Conservation (phyloP, 257 asterid genomes). For the Rubia yunnanensis region DNA sequence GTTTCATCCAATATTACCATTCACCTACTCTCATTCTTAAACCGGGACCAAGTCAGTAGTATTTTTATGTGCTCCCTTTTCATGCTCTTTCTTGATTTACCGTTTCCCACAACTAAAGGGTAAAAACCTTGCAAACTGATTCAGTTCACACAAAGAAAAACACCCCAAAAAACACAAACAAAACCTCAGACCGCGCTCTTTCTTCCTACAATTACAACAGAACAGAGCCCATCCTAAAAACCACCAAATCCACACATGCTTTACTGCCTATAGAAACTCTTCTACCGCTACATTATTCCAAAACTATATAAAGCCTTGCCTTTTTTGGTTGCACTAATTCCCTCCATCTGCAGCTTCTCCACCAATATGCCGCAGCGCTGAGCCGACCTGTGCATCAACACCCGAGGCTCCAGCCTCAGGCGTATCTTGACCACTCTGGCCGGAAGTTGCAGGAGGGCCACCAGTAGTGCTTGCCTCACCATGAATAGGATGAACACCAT, state of each 20-base stretch:
- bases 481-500: constrained; percentile 32
- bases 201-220: constrained; percentile 13
- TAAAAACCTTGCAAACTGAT: neutral
- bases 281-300: constrained; percentile 1
- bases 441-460: constrained; percentile 30
- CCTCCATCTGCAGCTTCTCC: constrained; percentile 31
- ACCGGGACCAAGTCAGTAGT: too few species aligned
- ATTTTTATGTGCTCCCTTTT: too few species aligned
- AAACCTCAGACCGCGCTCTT: constrained; percentile 6
- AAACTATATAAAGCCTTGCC: neutral
- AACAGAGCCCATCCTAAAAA: constrained; percentile 1
- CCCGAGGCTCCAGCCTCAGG: constrained; percentile 37
- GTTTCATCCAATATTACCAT: neutral
- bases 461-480: constrained; percentile 26
- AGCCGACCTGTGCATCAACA: constrained; percentile 34
- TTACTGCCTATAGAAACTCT: neutral
- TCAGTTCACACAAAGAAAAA: neutral
- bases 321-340: neutral
- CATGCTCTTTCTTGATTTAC: neutral
- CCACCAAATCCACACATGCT: neutral
- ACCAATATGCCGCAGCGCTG: constrained; percentile 24
- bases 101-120: neutral
- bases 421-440: constrained; percentile 29
- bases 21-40: too few species aligned
- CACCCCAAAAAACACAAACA: neutral